Evolutionary conservation across 768 basidiomycete species (phyloP).

Genomic region (Lentinula lateritia): DNA sequence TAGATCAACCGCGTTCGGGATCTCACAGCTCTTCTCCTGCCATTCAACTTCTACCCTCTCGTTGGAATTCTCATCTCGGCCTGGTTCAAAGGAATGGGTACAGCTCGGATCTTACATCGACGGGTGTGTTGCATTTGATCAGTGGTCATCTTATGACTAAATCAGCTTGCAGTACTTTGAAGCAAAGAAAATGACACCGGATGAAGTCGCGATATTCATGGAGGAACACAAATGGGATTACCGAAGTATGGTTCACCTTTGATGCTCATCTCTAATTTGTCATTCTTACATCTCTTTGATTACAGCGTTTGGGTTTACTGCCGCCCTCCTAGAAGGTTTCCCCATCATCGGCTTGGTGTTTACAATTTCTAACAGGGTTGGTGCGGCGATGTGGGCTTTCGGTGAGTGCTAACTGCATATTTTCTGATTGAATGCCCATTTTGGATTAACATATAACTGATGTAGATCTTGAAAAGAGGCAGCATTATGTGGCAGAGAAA

Average conservation of each 20-base stretch:
- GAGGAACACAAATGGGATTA: conserved; percentile 93
- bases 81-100: conserved; percentile 61
- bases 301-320: conserved; percentile 79
- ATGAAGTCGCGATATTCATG: conserved; percentile 69
- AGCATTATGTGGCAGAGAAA: conserved; percentile 27
- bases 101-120: conserved; percentile 61
- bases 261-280: background rate
- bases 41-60: conserved; percentile 64
- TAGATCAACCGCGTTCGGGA: background rate
- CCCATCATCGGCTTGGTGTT: conserved; percentile 81
- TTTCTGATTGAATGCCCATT: background rate
- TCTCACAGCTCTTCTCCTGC: conserved; percentile 48
- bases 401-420: conserved; percentile 33
- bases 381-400: conserved; percentile 93
- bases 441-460: background rate
- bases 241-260: conserved; percentile 39
- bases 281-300: background rate
- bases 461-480: conserved; percentile 60
- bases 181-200: conserved; percentile 72
- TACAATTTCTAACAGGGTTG: conserved; percentile 81
- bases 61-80: conserved; percentile 59
- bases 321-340: conserved; percentile 74
- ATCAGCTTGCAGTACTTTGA: conserved; percentile 64
- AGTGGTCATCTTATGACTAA: background rate
- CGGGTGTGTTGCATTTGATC: conserved; percentile 35